phyloP scores from a whole-genome alignment of 441 rosid genomes.

The Euphorbia schlechtendalii region DNA sequence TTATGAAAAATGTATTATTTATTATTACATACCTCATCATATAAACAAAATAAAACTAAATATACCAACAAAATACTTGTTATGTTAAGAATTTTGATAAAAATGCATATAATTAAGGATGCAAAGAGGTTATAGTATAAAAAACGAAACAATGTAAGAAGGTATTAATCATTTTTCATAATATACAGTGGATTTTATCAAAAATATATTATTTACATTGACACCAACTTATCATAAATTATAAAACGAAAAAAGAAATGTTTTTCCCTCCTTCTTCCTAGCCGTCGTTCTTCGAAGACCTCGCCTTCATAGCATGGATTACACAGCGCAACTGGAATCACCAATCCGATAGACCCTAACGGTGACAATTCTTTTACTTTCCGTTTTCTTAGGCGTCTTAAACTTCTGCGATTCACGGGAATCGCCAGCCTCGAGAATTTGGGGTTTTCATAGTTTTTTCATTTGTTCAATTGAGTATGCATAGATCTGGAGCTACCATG shows the following conservation, averaged over 20 bases:
- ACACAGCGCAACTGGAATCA: constrained; percentile 18
- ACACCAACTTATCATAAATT: background rate
- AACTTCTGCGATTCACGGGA: background rate
- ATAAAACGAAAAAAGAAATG: background rate
- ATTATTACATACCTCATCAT: too few species aligned
- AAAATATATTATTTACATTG: too few species aligned
- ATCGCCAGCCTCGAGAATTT: constrained; percentile 5
- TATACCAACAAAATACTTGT: too few species aligned
- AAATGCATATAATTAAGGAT: too few species aligned
- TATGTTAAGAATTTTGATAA: too few species aligned
- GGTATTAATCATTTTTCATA: too few species aligned
- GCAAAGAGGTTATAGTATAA: too few species aligned
- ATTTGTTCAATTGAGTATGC: constrained; percentile 36
- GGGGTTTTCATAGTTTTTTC: background rate
- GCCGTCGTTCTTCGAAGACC: background rate
- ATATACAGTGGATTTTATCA: too few species aligned
- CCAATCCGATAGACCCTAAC: constrained; percentile 30
- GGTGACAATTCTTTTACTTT: background rate
- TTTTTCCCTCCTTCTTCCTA: background rate
- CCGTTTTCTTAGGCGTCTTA: background rate
- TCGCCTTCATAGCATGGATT: constrained; percentile 23
- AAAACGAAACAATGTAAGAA: too few species aligned
- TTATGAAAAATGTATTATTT: too few species aligned
- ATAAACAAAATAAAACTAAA: too few species aligned
- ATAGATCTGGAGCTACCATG: constrained; percentile 86